Conservation (phyloP, 2,329 filamentous ascomycete genomes). For the Zarea fungicola region DNA sequence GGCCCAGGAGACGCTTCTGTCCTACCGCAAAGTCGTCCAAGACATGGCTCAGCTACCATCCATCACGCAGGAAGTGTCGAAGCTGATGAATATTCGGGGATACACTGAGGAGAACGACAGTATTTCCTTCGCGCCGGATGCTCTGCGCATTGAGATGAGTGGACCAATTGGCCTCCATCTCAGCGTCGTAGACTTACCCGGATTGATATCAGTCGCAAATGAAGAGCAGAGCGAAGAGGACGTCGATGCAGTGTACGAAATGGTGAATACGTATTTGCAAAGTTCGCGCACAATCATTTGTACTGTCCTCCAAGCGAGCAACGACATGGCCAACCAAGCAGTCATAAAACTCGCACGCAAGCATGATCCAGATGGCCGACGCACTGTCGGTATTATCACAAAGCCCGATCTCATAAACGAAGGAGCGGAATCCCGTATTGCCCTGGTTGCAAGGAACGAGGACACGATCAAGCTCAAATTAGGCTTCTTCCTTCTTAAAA, state of each 20-base stretch:
- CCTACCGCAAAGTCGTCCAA: slow-evolving; percentile 14
- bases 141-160: slow-evolving; percentile 20
- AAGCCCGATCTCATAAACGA: slow-evolving; percentile 33
- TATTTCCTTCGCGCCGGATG: slow-evolving; percentile 19
- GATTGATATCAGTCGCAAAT: slow-evolving; percentile 33
- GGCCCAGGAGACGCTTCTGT: slow-evolving; percentile 6
- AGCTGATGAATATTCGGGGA: slow-evolving; percentile 17
- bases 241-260: slow-evolving; percentile 27
- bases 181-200: slow-evolving; percentile 43
- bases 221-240: slow-evolving; percentile 29
- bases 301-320: slow-evolving; percentile 35
- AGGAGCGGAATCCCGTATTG: slow-evolving; percentile 19
- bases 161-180: slow-evolving; percentile 28
- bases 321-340: slow-evolving; percentile 27
- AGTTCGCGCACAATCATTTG: slow-evolving; percentile 39
- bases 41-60: slow-evolving; percentile 20
- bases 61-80: slow-evolving; percentile 20
- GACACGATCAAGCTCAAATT: slow-evolving; percentile 39
- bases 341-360: slow-evolving; percentile 21
- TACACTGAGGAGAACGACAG: not conserved
- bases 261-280: slow-evolving; percentile 37
- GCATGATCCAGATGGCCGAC: slow-evolving; percentile 26
- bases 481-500: slow-evolving; percentile 30
- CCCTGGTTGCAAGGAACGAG: slow-evolving; percentile 23
- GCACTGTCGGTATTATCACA: slow-evolving; percentile 40